Evolutionary conservation across 768 basidiomycete genomes (phyloP), one percentile per base, ranked within the genome.

Genomic region (Grammothele lineata): DNA sequence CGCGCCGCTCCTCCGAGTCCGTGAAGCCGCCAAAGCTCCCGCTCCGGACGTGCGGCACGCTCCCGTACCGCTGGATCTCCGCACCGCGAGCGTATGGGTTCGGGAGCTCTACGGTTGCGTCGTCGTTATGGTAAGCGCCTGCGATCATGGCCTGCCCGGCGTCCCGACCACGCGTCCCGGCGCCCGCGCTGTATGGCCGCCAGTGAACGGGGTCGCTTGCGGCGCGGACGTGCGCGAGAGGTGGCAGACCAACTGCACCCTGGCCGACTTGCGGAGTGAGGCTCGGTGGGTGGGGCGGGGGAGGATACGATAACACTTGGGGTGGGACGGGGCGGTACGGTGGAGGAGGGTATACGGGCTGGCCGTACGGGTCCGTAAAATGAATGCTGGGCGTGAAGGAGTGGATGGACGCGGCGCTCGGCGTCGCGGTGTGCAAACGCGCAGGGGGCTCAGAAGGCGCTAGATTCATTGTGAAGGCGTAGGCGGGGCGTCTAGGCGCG

Each of bases 381-480:
- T 57, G 53, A 26, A 60, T 43, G 50, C 56, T 59, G 5, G 60
- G 56, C 21, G 55, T 47, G 33, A 62, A 27, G 38, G 61, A 57
- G 41, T 56, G 56, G 40, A 57, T 37, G 14, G 59, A 61, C 11
- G 55, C 52, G 19, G 45, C 37, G 27, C 47, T 51, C 9, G 62
- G 51, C 14, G 53, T 55, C 15, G 18, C n/a, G n/a, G n/a, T n/a
- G n/a, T n/a, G n/a, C n/a, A n/a, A n/a, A n/a, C n/a, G 30, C 8
- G 30, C 8, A 32, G 35, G 9, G 35, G 35, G 35, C 35, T 6
- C 35, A 36, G 9, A 8, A 32, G 15, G 30, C 15, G 30, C n/a
- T n/a, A n/a, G 30, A 32, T 8, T 36, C 8, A 8, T 19, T 36
- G 44, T 10, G 35, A 5, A 30, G 23, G 35, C 19, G 10, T 22